These are phyloP conservation scores for Aureobasidium sp. DNA, from an alignment of 2,329 filamentous ascomycete species.

Conservation along the genomic window DNA sequence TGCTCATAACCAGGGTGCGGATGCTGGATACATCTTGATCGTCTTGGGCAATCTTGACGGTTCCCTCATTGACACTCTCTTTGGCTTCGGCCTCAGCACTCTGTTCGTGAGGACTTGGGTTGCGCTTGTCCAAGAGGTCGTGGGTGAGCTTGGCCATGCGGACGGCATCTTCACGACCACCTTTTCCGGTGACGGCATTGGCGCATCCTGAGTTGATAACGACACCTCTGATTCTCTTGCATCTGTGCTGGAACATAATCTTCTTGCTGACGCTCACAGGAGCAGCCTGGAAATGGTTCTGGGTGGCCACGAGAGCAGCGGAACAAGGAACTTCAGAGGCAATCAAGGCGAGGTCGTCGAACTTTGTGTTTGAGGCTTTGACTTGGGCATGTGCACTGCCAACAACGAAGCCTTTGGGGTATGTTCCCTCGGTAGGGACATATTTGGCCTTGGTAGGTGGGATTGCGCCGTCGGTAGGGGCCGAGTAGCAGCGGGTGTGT, in stretches of 20 bases:
- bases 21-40: conserved; percentile 33
- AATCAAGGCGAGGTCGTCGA: conserved; percentile 84
- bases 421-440: conserved; percentile 73
- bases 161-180: conserved; percentile 78
- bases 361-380: conserved; percentile 83
- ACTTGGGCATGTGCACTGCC: conserved; percentile 87
- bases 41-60: conserved; percentile 26
- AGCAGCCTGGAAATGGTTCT: conserved; percentile 96
- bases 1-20: conserved; percentile 92
- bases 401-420: conserved; percentile 81
- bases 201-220: conserved; percentile 94
- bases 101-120: neutral
- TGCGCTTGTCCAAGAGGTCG: conserved; percentile 42
- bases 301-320: conserved; percentile 81
- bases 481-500: conserved; percentile 49
- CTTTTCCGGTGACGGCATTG: conserved; percentile 90
- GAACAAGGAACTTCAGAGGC: conserved; percentile 81
- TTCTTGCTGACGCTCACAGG: conserved; percentile 79
- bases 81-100: neutral
- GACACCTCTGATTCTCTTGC: conserved; percentile 66
- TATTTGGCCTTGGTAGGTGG: conserved; percentile 83
- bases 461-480: conserved; percentile 50
- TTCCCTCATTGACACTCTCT: conserved; percentile 13
- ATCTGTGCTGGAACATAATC: conserved; percentile 52
- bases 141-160: conserved; percentile 77